Base-by-base conservation (phyloP, 257 asterid genomes). In the Fraxinus excelsior region DNA sequence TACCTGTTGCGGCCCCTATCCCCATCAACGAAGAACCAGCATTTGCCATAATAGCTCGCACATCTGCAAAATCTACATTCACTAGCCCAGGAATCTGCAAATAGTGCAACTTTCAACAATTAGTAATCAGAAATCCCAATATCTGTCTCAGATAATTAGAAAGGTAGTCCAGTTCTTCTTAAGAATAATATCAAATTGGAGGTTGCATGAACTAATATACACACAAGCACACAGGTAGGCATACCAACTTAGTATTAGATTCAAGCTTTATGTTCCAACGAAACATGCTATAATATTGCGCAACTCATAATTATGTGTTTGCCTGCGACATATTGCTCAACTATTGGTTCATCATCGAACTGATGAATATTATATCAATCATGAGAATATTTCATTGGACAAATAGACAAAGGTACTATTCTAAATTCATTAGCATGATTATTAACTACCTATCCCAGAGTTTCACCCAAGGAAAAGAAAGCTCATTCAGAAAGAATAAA, bases 31-130 rank as follows among this genome's bases (percentile, higher is more conserved):
- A 92, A 26, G 99, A 92, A 65, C 99, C 99, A 71, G 99, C 97
- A 88, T 81, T 91, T 71, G 94, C 97, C 99, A 94, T 94, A 81
- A 94, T 91, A 64, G 99, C 97, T 75, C 97, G 93, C 49, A 94
- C 99, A 88, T 94, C 99, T 81, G 99, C 99, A 87, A 94, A 94
- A 87, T 94, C 99, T 46, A 94, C 99, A 83, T 94, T 94, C 5
- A 94, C 99, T 65, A 94, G 87, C 72, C 99, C 99, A 0, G 99
- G 99, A 73, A 94, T 87, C 99, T 94, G 97, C 89, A 86, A 67
- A 69, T 68, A 74, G 74, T 31, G 76, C 29, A 88, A 81, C 9
- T 62, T 62, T 23, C 32, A 62, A 62, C 34, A 62, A 23, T 62
- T 60, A 72, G 4, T 29, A 18, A 56, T 16, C 74, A 46, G 71